Conservation (phyloP, 805 yeast species). For the Candida ortonii region DNA sequence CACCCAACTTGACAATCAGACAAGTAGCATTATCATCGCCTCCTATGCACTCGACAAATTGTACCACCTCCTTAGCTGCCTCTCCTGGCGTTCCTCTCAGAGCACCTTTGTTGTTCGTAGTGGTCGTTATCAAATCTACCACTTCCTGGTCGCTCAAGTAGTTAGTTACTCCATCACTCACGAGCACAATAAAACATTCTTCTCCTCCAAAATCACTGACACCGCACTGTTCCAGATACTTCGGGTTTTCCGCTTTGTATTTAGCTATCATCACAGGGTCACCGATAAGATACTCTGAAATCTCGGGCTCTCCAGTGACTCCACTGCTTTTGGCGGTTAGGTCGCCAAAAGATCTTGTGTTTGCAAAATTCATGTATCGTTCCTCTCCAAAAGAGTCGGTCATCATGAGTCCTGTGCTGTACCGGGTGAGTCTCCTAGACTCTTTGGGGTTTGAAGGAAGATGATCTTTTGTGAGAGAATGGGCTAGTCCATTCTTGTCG, state of each 20-base stretch:
- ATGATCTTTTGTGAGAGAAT: slow-evolving; percentile 73
- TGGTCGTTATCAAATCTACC: slow-evolving; percentile 77
- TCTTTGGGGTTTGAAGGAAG: slow-evolving; percentile 86
- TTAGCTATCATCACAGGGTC: slow-evolving; percentile 42
- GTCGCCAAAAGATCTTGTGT: slow-evolving; percentile 95
- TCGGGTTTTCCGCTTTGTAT: slow-evolving; percentile 25
- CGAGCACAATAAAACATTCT: slow-evolving; percentile 78
- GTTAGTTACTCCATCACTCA: slow-evolving; percentile 87
- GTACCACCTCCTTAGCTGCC: slow-evolving; percentile 81
- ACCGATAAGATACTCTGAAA: slow-evolving; percentile 67
- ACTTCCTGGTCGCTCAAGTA: slow-evolving; percentile 85
- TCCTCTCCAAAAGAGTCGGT: slow-evolving; percentile 93
- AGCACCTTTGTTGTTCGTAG: slow-evolving; percentile 61
- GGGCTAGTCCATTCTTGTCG: slow-evolving; percentile 77
- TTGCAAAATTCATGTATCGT: slow-evolving; percentile 75
- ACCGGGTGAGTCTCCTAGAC: slow-evolving; percentile 64
- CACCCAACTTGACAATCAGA: slow-evolving; percentile 68
- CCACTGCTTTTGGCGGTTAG: slow-evolving; percentile 76
- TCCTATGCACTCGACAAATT: slow-evolving; percentile 80
- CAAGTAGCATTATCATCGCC: slow-evolving; percentile 98
- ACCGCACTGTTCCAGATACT: slow-evolving; percentile 17
- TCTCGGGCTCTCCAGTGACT: slow-evolving; percentile 88
- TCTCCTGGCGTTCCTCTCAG: slow-evolving; percentile 75
- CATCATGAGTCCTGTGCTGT: slow-evolving; percentile 60
- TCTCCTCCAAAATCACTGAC: slow-evolving; percentile 65